Base-by-base conservation (phyloP, 805 yeast species). In the Hanseniaspora valbyensis region DNA sequence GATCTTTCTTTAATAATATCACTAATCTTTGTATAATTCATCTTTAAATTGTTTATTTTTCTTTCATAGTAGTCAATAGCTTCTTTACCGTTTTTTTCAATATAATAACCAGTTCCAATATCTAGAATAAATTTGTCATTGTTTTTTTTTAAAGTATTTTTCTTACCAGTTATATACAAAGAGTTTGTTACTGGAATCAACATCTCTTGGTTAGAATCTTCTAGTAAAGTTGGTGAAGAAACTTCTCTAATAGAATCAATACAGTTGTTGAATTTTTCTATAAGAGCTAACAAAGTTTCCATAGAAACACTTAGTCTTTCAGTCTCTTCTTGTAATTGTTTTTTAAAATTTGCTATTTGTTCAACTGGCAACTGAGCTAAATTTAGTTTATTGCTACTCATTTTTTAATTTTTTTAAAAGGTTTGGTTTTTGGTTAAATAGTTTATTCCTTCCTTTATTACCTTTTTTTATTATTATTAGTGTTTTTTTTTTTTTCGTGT, bases 101-200 rank as follows among this genome's bases (percentile, higher is more conserved):
- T 89, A 62, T 76, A 92, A 63, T 92, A 92, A 2, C 97, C 97
- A 0, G 98, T 92, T 32, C 98, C 98, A 24, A 92, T 81, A 62
- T 92, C 98, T 9, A 92, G 95, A 62, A 92, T 70, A 59, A 82
- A 92, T 53, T 74, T 78, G 53, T 80, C 74, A 46, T 74, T 74
- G 52, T 82, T 77, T 40, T 72, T 70, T 46, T 85, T 73, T 14
- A 38, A 16, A 21, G 41, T 34, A 4, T 26, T 39, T 24, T 39
- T 39, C 49, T 70, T 75, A 2, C 97, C 98, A 3, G 96, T 95
- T 25, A 92, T 82, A 57, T 92, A 92, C 37, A 92, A 69, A 0
- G 96, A 86, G 18, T 88, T 73, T 0, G 97, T 86, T 54, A 94
- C 72, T 5, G 98, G 98, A 1, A 92, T 86, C 55, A 92, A 69